Conservation (phyloP, 179 eudicot species). For the Pouteria campechiana region DNA sequence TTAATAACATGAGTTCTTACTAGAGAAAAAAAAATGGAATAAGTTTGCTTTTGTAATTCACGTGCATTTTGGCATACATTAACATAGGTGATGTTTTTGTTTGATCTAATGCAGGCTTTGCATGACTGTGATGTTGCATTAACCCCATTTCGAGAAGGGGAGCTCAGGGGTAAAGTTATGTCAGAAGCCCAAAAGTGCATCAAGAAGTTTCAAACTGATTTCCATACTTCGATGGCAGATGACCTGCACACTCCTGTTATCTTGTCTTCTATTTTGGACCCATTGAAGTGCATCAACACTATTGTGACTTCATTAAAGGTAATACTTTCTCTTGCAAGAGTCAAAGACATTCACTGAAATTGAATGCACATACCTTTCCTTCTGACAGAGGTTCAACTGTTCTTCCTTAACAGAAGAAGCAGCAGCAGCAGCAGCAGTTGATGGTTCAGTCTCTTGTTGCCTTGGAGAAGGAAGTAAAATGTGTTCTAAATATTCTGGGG, state of each 20-base stretch:
- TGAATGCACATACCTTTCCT: no score
- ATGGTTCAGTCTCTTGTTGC: constrained; percentile 28
- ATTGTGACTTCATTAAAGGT: constrained; percentile 50
- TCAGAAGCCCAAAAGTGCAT: constrained; percentile 38
- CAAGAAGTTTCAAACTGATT: constrained; percentile 30
- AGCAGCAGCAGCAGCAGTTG: constrained; percentile 39
- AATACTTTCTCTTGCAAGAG: no score
- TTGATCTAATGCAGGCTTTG: constrained; percentile 64
- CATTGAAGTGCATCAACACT: constrained; percentile 42
- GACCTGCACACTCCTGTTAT: constrained; percentile 71
- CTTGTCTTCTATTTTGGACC: constrained; percentile 54
- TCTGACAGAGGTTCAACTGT: no score
- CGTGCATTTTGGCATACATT: no score
- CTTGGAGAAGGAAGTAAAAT: constrained; percentile 18
- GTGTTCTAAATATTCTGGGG: constrained; percentile 38
- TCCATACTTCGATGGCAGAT: constrained; percentile 47
- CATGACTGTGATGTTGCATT: constrained; percentile 58
- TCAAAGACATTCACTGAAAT: no score
- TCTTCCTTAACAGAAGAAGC: constrained; percentile 41
- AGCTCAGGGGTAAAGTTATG: constrained; percentile 23
- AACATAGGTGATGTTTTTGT: constrained; percentile 2
- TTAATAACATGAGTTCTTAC: constrained; percentile 6
- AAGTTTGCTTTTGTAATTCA: background rate
- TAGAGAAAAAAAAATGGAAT: no score
- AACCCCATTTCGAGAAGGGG: constrained; percentile 25